Conservation (phyloP, 2,329 filamentous ascomycete genomes). For the Aureobasidium sp. region DNA sequence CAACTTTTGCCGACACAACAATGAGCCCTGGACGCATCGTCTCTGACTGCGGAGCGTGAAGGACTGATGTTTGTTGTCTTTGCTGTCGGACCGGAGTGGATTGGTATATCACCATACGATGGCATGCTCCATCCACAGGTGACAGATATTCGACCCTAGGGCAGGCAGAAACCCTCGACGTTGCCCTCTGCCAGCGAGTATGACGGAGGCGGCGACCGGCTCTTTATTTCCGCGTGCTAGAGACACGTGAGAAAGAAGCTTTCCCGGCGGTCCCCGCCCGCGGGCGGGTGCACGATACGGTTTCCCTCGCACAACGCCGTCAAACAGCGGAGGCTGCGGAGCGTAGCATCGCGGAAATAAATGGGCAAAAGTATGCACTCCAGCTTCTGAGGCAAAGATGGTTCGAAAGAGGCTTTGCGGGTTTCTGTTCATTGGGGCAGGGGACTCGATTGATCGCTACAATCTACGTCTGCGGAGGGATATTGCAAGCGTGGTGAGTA, state of each 20-base stretch:
- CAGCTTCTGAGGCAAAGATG: not conserved
- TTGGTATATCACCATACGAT: not conserved
- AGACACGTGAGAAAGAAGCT: not conserved
- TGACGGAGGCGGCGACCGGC: not conserved
- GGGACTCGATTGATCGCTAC: not conserved
- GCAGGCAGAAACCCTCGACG: too few species aligned
- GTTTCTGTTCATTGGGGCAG: not conserved
- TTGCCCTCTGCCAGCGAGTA: not conserved
- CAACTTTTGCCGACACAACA: not conserved
- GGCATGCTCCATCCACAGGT: not conserved
- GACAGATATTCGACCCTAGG: not conserved
- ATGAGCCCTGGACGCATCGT: too few species aligned
- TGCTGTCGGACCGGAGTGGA: not conserved
- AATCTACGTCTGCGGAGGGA: not conserved
- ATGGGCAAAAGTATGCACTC: too few species aligned
- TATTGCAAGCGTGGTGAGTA: not conserved
- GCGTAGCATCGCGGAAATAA: not conserved
- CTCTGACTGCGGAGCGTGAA: too few species aligned
- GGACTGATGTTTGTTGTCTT: too few species aligned
- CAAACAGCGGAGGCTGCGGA: not conserved
- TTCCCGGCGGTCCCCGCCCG: not conserved
- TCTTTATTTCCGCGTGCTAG: not conserved
- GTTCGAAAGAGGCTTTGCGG: too few species aligned
- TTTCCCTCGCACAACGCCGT: not conserved
- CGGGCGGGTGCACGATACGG: not conserved